Conservation (phyloP, 2,329 filamentous ascomycete species). For the Talaromyces albobiverticillius region DNA sequence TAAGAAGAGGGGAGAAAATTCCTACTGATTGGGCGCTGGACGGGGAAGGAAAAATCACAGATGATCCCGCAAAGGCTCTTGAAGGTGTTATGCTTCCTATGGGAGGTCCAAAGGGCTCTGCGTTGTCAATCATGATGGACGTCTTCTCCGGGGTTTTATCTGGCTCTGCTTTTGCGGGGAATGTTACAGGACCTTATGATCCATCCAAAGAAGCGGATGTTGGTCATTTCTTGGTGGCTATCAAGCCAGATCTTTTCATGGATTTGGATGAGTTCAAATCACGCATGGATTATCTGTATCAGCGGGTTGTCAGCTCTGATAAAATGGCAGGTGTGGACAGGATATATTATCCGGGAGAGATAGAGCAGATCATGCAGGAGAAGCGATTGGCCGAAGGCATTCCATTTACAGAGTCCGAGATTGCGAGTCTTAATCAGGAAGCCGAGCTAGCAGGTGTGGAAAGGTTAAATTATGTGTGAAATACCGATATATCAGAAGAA, state of each 20-base stretch:
- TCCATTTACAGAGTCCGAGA: slow-evolving; percentile 48
- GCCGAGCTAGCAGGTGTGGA: slow-evolving; percentile 42
- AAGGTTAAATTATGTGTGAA: slow-evolving; percentile 6
- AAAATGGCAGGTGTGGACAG: slow-evolving; percentile 53
- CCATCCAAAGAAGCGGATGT: slow-evolving; percentile 66
- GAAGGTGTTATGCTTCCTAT: slow-evolving; percentile 81
- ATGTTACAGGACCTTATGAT: slow-evolving; percentile 75
- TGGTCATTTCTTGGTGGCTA: slow-evolving; percentile 68
- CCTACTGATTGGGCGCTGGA: slow-evolving; percentile 69
- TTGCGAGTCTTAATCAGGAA: slow-evolving; percentile 50
- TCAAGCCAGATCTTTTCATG: slow-evolving; percentile 75
- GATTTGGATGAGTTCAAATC: slow-evolving; percentile 64
- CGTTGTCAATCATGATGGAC: slow-evolving; percentile 80
- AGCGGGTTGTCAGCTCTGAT: slow-evolving; percentile 52
- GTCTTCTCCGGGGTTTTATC: slow-evolving; percentile 77
- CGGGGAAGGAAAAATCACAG: slow-evolving; percentile 63
- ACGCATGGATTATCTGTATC: slow-evolving; percentile 58
- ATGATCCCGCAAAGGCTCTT: slow-evolving; percentile 68
- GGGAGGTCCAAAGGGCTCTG: slow-evolving; percentile 80
- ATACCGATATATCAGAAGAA: no score
- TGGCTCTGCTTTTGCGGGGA: slow-evolving; percentile 73
- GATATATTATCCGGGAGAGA: slow-evolving; percentile 59
- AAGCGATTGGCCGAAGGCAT: slow-evolving; percentile 45
- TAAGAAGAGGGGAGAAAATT: slow-evolving; percentile 41
- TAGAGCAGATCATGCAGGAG: slow-evolving; percentile 51